Base-by-base conservation (phyloP, 2,329 filamentous ascomycete species). In the Cryphonectria carpinicola region DNA sequence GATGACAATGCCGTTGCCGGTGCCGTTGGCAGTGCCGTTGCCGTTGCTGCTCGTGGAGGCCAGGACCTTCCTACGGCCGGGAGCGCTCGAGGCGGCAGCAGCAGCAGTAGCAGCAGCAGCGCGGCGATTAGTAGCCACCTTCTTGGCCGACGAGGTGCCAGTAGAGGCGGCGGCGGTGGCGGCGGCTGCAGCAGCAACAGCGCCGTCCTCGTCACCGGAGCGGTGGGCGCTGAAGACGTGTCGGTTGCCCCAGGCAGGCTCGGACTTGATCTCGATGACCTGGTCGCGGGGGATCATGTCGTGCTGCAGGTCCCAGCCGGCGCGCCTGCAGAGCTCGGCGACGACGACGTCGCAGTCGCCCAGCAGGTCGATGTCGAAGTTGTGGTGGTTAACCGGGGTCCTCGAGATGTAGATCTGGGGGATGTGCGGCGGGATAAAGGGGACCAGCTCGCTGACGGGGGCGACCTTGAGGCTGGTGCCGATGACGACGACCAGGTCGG, bases 331-430 rank as follows among this genome's bases (percentile, higher is more conserved):
- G 67, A 99, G 87, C 82, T 98, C 95, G 0, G 92, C 88, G 19
- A 98, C 92, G 11, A 98, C 90, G 56, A 94, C 88, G 78, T 99
- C 96, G 81, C 95, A 98, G 79, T 98, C 94, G 49, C 96, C 96
- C n/a, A 98, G 86, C 69, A 99, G 87, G 79, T 98, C 95, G 75
- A 99, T 94, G 80, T 99, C 96, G 76, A 99, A 98, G 79, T 97
- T 94, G 79, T 97, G 93, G 80, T 98, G 95, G 49, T 86, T 86
- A 69, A 97, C 93, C 3, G 94, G 91, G 83, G 93, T 92, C 75
- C 93, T 89, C 25, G 92, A 95, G 76, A 98, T 93, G 81, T 96
- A 97, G 73, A 97, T 93, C 81, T 97, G 94, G 8, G 95, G 95
- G 54, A 97, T 89, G 71, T 93, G 81, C n/a, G 89, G 83, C 1